Conservation (phyloP, 1,284 basidiomycete genomes). For the Heterobasidion occidentale region DNA sequence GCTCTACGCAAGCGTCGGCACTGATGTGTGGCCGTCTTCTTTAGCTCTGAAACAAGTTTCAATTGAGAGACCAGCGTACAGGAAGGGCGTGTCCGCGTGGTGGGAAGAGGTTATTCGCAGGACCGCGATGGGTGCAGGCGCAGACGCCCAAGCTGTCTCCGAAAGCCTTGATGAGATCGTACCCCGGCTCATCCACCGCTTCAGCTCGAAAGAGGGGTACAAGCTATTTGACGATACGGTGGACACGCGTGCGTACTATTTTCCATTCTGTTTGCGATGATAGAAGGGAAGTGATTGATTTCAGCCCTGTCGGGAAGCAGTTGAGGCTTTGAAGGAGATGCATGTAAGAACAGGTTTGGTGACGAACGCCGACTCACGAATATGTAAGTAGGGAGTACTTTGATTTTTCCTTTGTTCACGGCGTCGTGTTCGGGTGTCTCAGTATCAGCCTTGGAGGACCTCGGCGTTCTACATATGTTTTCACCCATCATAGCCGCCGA, state of each 20-base stretch:
- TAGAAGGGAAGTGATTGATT: not conserved
- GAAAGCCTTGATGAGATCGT: slow-evolving; percentile 43
- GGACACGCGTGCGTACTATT: slow-evolving; percentile 41
- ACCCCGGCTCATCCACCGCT: slow-evolving; percentile 47
- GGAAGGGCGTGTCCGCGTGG: slow-evolving; percentile 47
- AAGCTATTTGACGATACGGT: slow-evolving; percentile 55
- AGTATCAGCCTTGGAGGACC: slow-evolving; percentile 47
- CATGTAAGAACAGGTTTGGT: slow-evolving; percentile 49
- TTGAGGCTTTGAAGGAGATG: slow-evolving; percentile 34
- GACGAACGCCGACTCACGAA: slow-evolving; percentile 64
- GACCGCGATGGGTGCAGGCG: slow-evolving; percentile 69
- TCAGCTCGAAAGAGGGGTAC: slow-evolving; percentile 67
- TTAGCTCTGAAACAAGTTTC: slow-evolving; percentile 60
- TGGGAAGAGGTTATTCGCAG: slow-evolving; percentile 66
- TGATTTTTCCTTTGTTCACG: too few species aligned
- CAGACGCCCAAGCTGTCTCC: slow-evolving; percentile 45
- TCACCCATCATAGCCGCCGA: slow-evolving; percentile 56
- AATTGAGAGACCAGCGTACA: slow-evolving; percentile 45
- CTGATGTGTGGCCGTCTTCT: too few species aligned
- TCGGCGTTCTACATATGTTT: slow-evolving; percentile 41
- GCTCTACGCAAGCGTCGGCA: not conserved
- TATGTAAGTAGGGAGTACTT: slow-evolving; percentile 36
- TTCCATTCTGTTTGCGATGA: not conserved
- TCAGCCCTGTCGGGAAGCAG: slow-evolving; percentile 22
- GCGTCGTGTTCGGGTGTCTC: not conserved